Conservation (phyloP, 345 rosid genomes). For the Xanthoceras sorbifolium region DNA sequence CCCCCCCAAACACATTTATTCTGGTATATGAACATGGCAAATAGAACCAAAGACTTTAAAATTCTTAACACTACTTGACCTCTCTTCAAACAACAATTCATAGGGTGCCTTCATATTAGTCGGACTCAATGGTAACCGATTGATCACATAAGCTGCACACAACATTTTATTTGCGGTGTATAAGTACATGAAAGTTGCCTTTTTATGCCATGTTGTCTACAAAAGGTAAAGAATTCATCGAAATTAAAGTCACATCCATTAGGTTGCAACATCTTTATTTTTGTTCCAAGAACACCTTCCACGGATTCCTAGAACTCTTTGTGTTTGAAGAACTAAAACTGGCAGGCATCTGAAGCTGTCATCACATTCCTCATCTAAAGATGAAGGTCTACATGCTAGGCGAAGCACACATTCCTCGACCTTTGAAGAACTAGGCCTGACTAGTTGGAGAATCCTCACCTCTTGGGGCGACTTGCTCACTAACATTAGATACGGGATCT, state of each 20-base stretch:
- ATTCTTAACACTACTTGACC: conserved; percentile 13
- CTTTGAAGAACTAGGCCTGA: no score
- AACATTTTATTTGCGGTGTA: conserved; percentile 4
- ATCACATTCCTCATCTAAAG: no score
- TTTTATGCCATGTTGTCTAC: conserved; percentile 1
- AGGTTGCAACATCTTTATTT: neutral
- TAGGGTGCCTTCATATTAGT: neutral
- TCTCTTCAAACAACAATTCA: neutral
- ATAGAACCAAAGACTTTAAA: conserved; percentile 7
- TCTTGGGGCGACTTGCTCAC: no score
- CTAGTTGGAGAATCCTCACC: no score
- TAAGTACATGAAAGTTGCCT: conserved; percentile 4
- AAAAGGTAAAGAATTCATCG: neutral
- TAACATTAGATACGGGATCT: no score
- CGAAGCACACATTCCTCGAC: no score
- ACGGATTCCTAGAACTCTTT: conserved; percentile 11
- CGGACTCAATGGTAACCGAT: neutral
- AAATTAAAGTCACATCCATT: conserved; percentile 18
- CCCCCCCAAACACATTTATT: no score
- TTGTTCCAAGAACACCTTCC: neutral
- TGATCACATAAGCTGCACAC: conserved; percentile 22
- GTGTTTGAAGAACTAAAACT: neutral
- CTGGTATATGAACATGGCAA: neutral
- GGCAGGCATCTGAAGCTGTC: conserved; percentile 15
- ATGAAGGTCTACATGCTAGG: no score